Conservation (phyloP, 75 land plant genomes). For the Selaginella moellendorffii region DNA sequence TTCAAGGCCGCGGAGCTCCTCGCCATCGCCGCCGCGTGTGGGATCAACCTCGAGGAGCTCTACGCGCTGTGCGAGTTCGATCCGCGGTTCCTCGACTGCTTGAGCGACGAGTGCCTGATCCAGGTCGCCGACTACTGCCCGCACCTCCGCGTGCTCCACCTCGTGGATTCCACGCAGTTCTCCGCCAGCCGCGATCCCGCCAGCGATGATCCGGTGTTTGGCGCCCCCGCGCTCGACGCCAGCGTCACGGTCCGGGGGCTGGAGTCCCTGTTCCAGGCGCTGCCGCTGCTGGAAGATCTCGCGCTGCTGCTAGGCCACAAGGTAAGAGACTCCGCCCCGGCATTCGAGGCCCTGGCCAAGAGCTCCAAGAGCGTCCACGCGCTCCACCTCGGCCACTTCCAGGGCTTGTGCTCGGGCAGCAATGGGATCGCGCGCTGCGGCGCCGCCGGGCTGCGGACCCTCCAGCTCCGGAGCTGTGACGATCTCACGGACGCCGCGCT, state of each 20-base stretch:
- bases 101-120: conserved; percentile 39
- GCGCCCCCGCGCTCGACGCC: conserved; percentile 31
- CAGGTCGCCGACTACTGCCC: conserved; percentile 40
- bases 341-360: conserved; percentile 42
- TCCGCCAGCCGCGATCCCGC: conserved; percentile 19
- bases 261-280: conserved; percentile 38
- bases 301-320: conserved; percentile 49
- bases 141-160: conserved; percentile 41
- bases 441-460: conserved; percentile 27
- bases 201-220: conserved; percentile 30
- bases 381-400: conserved; percentile 55
- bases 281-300: conserved; percentile 44
- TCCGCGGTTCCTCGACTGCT: conserved; percentile 44
- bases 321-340: conserved; percentile 44
- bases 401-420: conserved; percentile 45
- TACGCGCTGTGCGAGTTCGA: conserved; percentile 44
- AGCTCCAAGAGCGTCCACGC: conserved; percentile 30
- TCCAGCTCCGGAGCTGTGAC: conserved; percentile 41
- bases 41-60: conserved; percentile 39
- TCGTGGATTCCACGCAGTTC: conserved; percentile 36
- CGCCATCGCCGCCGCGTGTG: conserved; percentile 39
- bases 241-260: conserved; percentile 30
- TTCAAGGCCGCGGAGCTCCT: conserved; percentile 43
- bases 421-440: conserved; percentile 65
- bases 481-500: conserved; percentile 52